Evolutionary conservation across 768 basidiomycete species (phyloP), one percentile per base, ranked within the genome.

Genomic region (Boletus rufocinnamomeus): DNA sequence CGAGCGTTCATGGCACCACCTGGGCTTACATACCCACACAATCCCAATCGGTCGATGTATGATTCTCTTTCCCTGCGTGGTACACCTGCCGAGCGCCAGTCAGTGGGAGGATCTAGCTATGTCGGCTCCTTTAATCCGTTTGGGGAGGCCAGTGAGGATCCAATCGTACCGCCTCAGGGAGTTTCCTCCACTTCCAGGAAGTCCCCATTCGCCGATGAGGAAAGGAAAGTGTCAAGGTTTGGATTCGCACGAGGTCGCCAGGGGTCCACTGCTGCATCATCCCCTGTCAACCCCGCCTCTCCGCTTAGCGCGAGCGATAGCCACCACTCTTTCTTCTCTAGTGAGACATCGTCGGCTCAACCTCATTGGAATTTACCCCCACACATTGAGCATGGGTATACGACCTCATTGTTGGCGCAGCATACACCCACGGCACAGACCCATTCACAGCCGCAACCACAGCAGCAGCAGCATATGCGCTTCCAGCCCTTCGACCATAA

Each of bases 91-190:
- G 84, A 85, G 47, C 79, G 75, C 46, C 82, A 81, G 56, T 70
- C 79, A 2, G 74, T 76, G 19, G 77, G 75, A 49, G 75, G 76
- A 25, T 76, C 82, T 4, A 80, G 78, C 62, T 92, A 92, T 66
- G 77, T 84, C 4, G 90, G 90, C 0, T 84, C 87, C 4, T 92
- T 93, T 68, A 88, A 93, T 71, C 91, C 91, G 0, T 93, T 93
- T 64, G 85, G 83, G 11, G 89, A 92, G 56, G 61, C 68, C 14
- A 71, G 59, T 21, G 85, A 88, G 14, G 84, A 85, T 13, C 62
- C 72, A n/a, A 60, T 68, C 25, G 65, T 76, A 21, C 70, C 66
- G 19, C 61, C 69, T 27, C 65, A 58, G 64, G 65, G 57, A 58
- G 47, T 61, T 69, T 61, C 76, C 41, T 72, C 77, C n/a, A 62